A percentile compares a stretch with the other conserved stretches of the same genome.
Conservation (phyloP, 345 rosid genomes). For the Cardamine occulta region DNA sequence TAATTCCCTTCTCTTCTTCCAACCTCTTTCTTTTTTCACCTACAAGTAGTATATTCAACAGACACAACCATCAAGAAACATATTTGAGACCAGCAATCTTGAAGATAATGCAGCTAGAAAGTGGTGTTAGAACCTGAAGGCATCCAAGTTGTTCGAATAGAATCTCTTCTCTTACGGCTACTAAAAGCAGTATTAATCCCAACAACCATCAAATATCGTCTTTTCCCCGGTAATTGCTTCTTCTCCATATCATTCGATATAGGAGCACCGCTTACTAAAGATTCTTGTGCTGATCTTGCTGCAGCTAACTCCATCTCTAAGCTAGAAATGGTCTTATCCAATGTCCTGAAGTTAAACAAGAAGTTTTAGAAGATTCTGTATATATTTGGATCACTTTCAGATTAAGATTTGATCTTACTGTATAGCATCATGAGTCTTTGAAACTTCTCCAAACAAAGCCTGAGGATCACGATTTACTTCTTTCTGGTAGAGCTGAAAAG, state of each 20-base stretch:
- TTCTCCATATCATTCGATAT: slow-evolving; percentile 57
- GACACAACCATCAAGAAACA: slow-evolving; percentile 8
- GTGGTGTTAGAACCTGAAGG: slow-evolving; percentile 68
- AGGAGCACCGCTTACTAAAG: slow-evolving; percentile 73
- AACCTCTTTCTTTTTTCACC: slow-evolving; percentile 74
- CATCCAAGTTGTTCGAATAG: slow-evolving; percentile 96
- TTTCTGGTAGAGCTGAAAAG: slow-evolving; percentile 63
- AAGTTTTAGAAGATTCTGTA: slow-evolving; percentile 1
- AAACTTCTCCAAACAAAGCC: slow-evolving; percentile 68
- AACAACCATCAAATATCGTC: slow-evolving; percentile 81
- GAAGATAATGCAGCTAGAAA: slow-evolving; percentile 21
- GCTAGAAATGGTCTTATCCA: slow-evolving; percentile 93
- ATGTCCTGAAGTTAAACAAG: slow-evolving; percentile 54
- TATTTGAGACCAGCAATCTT: neutral
- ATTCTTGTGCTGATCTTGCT: slow-evolving; percentile 84
- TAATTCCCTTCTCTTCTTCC: slow-evolving; percentile 69
- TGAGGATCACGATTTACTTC: slow-evolving; percentile 66
- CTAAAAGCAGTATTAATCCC: slow-evolving; percentile 97
- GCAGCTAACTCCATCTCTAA: slow-evolving; percentile 98
- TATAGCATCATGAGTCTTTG: slow-evolving; percentile 77
- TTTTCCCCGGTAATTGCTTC: slow-evolving; percentile 49
- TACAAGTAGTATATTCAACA: slow-evolving; percentile 21
- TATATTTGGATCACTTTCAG: neutral
- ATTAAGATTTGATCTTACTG: slow-evolving; percentile 56
- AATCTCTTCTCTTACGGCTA: slow-evolving; percentile 91